phyloP scores from a whole-genome alignment of 2,329 filamentous ascomycete genomes.

The Aureobasidium sp. region DNA sequence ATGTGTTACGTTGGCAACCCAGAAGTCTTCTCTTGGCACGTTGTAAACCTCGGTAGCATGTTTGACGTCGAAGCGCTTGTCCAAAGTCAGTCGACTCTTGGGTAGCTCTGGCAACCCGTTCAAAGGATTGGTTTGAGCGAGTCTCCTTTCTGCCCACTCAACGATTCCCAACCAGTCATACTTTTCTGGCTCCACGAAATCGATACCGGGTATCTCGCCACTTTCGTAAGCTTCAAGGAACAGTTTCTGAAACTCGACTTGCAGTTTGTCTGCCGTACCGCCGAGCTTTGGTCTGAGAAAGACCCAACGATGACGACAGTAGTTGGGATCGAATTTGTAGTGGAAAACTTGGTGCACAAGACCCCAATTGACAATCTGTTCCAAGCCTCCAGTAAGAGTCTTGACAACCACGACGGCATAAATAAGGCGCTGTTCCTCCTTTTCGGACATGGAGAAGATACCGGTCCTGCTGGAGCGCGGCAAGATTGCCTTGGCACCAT shows the following conservation, averaged over 20 bases:
- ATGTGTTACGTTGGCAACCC: constrained; percentile 44
- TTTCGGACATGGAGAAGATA: constrained; percentile 29
- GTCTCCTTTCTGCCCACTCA: constrained; percentile 65
- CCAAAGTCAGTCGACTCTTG: constrained; percentile 42
- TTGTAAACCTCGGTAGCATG: constrained; percentile 40
- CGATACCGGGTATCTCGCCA: constrained; percentile 65
- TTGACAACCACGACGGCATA: constrained; percentile 35
- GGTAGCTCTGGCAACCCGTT: constrained; percentile 23
- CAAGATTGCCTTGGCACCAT: constrained; percentile 5
- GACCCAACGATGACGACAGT: constrained; percentile 43
- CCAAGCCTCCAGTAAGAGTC: constrained; percentile 39
- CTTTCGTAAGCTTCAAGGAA: constrained; percentile 74
- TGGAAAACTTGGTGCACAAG: constrained; percentile 44
- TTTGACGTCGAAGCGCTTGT: constrained; percentile 48
- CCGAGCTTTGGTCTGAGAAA: constrained; percentile 29
- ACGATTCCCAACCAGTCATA: constrained; percentile 77
- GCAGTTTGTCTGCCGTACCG: constrained; percentile 52
- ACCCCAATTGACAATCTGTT: constrained; percentile 44
- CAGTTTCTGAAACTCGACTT: constrained; percentile 68
- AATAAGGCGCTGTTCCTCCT: constrained; percentile 32
- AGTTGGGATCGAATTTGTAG: constrained; percentile 40
- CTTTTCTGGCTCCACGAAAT: constrained; percentile 67
- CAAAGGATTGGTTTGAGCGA: constrained; percentile 22
- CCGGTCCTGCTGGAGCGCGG: constrained; percentile 20
- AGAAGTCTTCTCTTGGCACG: constrained; percentile 64